Evolutionary conservation across 2,329 filamentous ascomycete genomes (phyloP), one percentile per base, ranked within the genome.

Genomic region (Fusarium dlaminii): DNA sequence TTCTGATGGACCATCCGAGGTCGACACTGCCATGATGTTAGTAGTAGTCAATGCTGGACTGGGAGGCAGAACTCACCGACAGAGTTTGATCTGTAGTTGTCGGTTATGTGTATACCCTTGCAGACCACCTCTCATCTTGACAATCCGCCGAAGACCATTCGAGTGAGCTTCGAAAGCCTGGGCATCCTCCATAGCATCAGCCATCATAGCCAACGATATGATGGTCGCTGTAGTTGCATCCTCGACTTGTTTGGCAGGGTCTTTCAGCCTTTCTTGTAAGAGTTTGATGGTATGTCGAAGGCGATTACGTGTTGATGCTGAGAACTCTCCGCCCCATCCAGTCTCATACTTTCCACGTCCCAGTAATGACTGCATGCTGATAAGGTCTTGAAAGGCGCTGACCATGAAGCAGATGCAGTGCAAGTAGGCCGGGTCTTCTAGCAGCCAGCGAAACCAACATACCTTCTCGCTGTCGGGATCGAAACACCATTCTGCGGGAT

Each of bases 371-470:
- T 59, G 55, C 59, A 51, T 57, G 10, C 43, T 49, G 11, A 75
- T 13, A 8, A 75, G 43, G 17, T 73, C 77, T 54, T 77, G 64
- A 24, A 78, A 68, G 8, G 74, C 63, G 56, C 74, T 75, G 60
- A 76, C 72, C 56, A 76, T 75, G 52, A 80, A 80, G 17, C 80
- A 67, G 6, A 74, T 30, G 4, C 70, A 70, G 51, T 80, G 74
- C 3, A 80, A 60, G 11, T 80, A 81, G 24, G 74, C 60, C 0
- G 70, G 54, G 29, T 81, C 78, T 39, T 73, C 65, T 4, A 77
- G 61, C 11, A 81, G 65, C 79, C 80, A 81, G n/a, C 74, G 66
- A 40, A 79, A 79, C 78, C 79, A 81, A 39, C 69, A 73, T 34
- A 29, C 66, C 9, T 74, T 78, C 37, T 67, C 64, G 6, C 20